Conservation (phyloP, 2,329 filamentous ascomycete genomes). For the Mollisiaceae sp. region DNA sequence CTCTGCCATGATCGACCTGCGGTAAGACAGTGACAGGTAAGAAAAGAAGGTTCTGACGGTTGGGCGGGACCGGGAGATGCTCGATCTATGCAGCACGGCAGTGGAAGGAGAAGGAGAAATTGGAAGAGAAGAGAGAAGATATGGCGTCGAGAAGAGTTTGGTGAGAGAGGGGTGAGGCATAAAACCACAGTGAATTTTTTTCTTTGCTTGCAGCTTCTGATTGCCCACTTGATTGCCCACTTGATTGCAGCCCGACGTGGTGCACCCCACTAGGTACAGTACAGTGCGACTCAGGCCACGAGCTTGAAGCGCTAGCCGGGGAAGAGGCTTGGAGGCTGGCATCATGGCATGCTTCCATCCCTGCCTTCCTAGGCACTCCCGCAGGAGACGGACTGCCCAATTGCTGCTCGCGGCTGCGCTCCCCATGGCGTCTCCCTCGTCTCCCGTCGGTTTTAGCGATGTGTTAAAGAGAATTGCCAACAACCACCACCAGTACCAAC, state of each 20-base stretch:
- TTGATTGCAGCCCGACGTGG: neutral
- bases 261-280: neutral
- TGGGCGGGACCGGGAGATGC: neutral
- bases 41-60: constrained; percentile 7
- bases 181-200: neutral
- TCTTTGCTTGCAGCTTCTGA: neutral
- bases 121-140: neutral
- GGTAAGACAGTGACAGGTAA: constrained; percentile 2
- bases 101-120: neutral
- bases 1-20: constrained; percentile 51
- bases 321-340: neutral
- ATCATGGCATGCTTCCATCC: too few species aligned
- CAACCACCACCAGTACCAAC: neutral
- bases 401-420: neutral
- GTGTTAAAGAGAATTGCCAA: neutral
- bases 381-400: neutral
- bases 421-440: neutral
- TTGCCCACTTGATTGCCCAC: neutral
- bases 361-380: too few species aligned
- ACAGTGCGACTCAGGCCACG: neutral
- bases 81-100: neutral
- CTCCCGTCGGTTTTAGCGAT: neutral
- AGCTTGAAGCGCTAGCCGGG: neutral
- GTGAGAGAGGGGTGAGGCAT: neutral
- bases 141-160: neutral